Evolutionary conservation across 2,329 filamentous ascomycete species (phyloP), one percentile per base, ranked within the genome.

Genomic region (Ceratocystis destructans): DNA sequence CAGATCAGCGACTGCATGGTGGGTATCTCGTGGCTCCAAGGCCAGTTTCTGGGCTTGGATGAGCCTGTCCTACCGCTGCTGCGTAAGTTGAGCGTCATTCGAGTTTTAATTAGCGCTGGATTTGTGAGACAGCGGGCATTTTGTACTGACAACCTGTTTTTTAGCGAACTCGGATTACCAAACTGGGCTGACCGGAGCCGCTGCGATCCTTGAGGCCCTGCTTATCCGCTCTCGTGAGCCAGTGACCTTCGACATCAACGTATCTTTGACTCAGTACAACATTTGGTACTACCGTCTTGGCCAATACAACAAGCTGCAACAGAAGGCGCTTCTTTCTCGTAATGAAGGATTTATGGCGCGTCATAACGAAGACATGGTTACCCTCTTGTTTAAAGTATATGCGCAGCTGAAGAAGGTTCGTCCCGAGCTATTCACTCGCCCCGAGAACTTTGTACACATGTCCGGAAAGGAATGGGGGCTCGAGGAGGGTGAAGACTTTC

Each of bases 51-150:
- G 82, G 82, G 81, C 1, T 72, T 84, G 12, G 72, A 81, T 41
- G 85, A 87, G 71, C 85, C 85, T 17, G 80, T 88, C 1, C 82
- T 88, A 0, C 86, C 86, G 59, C 84, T 85, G 0, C 84, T 85
- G 67, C 83, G 82, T 37, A 84, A 84, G 65, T 69, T 45, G 28
- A 2, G 5, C 20, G 7, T 20, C 28, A 8, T 31, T 10, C 3
- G 10, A 46, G 41, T 25, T 15, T 53, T 53, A 10, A 15, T 53
- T 53, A 53, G 48, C 12, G 37, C 37, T 3, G 37, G 37, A 41
- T 10, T 4, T 41, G 37, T 41, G 37, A 41, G 37, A 41, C 37
- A 41, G 10, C 10, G 10, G 10, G 4, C n/a, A 20, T 53, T 1
- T 59, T 20, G 25, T 59, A 59, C 25, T 63, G 33, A 63, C 45